A percentile compares a stretch with the other conserved stretches of the same genome.
Evolutionary conservation across 441 rosid genomes (phyloP).

Genomic region (Viola pubescens): DNA sequence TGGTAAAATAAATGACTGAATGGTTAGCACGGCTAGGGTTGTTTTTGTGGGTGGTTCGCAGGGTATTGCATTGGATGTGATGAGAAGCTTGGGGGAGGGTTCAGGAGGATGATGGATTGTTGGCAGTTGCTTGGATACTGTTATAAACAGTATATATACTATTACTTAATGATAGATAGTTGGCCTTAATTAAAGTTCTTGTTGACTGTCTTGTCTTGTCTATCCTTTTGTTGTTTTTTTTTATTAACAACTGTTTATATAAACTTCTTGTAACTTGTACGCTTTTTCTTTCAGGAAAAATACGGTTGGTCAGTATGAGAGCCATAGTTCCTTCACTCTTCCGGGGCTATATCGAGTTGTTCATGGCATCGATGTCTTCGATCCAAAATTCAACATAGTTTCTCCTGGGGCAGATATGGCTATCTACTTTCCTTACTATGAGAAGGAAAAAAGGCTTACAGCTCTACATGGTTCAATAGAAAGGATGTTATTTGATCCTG

Average conservation of each 20-base stretch:
- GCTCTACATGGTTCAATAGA: conserved; percentile 75
- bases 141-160: too few relatives aligned
- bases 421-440: conserved; percentile 69
- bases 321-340: conserved; percentile 83
- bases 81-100: too few relatives aligned
- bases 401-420: conserved; percentile 92
- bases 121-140: too few relatives aligned
- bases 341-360: conserved; percentile 90
- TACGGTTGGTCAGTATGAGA: conserved; percentile 92
- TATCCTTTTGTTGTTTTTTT: too few relatives aligned
- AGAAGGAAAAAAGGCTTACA: conserved; percentile 60
- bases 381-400: conserved; percentile 92
- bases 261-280: neutral
- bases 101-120: too few relatives aligned
- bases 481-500: conserved; percentile 62
- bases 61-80: too few relatives aligned
- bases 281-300: conserved; percentile 55
- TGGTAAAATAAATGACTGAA: neutral
- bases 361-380: conserved; percentile 87
- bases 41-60: too few relatives aligned
- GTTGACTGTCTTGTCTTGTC: too few relatives aligned
- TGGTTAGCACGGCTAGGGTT: neutral
- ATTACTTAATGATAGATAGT: too few relatives aligned
- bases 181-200: too few relatives aligned
- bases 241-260: too few relatives aligned